These are phyloP conservation scores for Vickermania spadyakhi DNA, from an alignment of 208 protist genomes.

Conservation along the genomic window DNA sequence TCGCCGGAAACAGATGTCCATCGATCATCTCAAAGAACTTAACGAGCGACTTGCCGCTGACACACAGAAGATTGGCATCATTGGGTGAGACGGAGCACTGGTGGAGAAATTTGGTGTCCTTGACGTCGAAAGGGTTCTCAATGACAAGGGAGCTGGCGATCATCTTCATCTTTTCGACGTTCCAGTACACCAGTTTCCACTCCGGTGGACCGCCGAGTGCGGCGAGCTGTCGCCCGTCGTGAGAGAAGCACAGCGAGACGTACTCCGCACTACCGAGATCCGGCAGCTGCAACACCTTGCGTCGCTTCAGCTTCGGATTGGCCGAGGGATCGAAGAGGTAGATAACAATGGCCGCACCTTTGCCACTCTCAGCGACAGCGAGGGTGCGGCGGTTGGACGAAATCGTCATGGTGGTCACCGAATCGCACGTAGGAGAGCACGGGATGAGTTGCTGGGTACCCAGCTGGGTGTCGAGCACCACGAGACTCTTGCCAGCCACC, in stretches of 20 bases:
- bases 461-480: conserved; percentile 89
- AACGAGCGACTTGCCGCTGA: conserved; percentile 86
- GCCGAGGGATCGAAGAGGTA: conserved; percentile 83
- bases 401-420: conserved; percentile 86
- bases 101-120: conserved; percentile 58
- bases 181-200: conserved; percentile 92
- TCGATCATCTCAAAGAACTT: conserved; percentile 85
- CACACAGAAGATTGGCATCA: conserved; percentile 84
- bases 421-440: conserved; percentile 78
- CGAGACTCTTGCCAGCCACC: conserved; percentile 86
- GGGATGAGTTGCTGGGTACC: conserved; percentile 86
- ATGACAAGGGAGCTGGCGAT: conserved; percentile 43
- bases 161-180: conserved; percentile 84
- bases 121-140: conserved; percentile 30
- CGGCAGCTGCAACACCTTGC: conserved; percentile 73
- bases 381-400: conserved; percentile 87
- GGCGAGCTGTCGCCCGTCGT: conserved; percentile 81
- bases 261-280: conserved; percentile 81
- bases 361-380: conserved; percentile 90
- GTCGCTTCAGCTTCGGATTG: conserved; percentile 73
- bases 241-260: conserved; percentile 87
- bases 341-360: conserved; percentile 75
- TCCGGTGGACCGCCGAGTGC: conserved; percentile 87
- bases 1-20: conserved; percentile 44
- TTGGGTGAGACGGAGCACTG: conserved; percentile 90